Evolutionary conservation across 331 rosid genomes (phyloP), one percentile per base, ranked within the genome.

Genomic region (Quercus tomentella): DNA sequence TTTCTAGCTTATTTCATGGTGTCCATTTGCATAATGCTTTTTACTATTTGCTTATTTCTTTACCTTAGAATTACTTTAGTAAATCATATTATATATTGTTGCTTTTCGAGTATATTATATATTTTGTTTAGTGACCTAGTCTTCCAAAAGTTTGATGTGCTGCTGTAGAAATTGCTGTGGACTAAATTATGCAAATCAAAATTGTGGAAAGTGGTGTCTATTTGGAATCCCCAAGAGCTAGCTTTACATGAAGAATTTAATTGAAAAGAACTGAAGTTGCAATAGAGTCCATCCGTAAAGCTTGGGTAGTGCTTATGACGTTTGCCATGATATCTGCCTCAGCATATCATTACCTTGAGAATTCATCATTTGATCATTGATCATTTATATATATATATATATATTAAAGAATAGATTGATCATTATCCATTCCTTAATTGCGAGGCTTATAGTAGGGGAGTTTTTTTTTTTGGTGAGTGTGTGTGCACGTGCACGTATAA

Each of bases 11-110:
- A 15, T 28, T 63, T 26, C 43, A 30, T 16, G 7, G 43, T 7
- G 22, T 30, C 70, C 22, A 63, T 63, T 63, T 65, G 23, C 23
- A 31, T 65, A n/a, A n/a, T 73, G 49, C 58, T 65, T 35, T 49
- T 30, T 73, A 26, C 26, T 70, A 62, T 61, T 76, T 76, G 67
- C 66, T 68, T 72, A 37, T 20, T 67, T 18, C 67, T 76, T 78
- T 43, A 41, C 62, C 22, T 21, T 31, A 31, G 11, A 20, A 35
- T 78, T 6, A 5, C 4, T 23, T 43, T 72, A 76, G 28, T n/a
- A 72, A 77, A 4, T 72, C 55, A 30, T 30, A 65, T 28, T 6
- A 2, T 66, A 31, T 31, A 16, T 20, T 58, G 28, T 58, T 10
- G 30, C 26, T 58, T 58, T 58, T 1, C 6, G 15, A 58, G 0